Evolutionary conservation across 75 land plant genomes (phyloP), one percentile per base, ranked within the genome.

Genomic region (Gnetum montanum): DNA sequence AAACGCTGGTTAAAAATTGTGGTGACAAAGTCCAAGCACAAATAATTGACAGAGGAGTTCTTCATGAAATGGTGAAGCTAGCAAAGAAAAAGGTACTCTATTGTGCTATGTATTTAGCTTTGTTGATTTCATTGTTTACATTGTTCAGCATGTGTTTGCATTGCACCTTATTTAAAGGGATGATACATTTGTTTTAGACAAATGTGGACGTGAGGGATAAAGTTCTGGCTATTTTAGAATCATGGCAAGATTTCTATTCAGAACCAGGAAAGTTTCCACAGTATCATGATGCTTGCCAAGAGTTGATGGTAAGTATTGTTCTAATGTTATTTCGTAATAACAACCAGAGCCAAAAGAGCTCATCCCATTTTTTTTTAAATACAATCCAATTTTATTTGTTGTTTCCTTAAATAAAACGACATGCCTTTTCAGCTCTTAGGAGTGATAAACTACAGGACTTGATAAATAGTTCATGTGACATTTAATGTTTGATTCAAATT

Each of bases 221-320:
- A 52, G 20, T 52, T 31, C 20, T 31, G 35, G 55, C 20, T 36
- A 34, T 52, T 18, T 36, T 52, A 31, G 16, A 52, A 31, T 34
- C 30, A 31, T 52, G 55, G 55, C 31, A 52, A 31, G 33, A 52
- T 19, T 13, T 36, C 15, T 52, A 31, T 31, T 34, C 35, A 30
- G 55, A 36, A 33, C 36, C 55, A 31, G 55, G 55, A 52, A 52
- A 33, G 35, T 52, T 52, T 52, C 55, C 55, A 31, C 55, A 52
- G 33, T 52, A 33, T 52, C 18, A 52, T 8, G 36, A 52, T 0
- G 55, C 55, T 8, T 52, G 29, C 55, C 55, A 52, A 31, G 55
- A 52, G 8, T 52, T 52, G 33, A 30, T 33, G 3, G 54, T 51
- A 51, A 15, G 54, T 51, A 51, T 51, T 19, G 31, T n/a, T n/a